These are phyloP conservation scores for Spergularia bocconei DNA, from an alignment of 148 eudicot species.

Conservation along the genomic window DNA sequence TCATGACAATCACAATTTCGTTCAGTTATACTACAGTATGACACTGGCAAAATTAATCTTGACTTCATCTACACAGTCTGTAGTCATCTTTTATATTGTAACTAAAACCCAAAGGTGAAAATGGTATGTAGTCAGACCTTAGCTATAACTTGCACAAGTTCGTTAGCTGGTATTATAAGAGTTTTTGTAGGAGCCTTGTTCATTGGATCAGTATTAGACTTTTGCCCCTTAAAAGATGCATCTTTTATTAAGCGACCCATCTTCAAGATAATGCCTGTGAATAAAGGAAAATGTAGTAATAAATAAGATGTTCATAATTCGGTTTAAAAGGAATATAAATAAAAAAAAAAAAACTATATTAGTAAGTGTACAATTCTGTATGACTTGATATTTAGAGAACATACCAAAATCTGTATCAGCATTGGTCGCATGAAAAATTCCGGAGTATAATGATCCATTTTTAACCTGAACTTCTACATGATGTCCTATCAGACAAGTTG, in stretches of 20 bases:
- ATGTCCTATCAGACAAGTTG: slow-evolving; percentile 81
- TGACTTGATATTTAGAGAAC: slow-evolving; percentile 18
- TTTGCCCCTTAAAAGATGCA: slow-evolving; percentile 52
- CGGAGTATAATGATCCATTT: slow-evolving; percentile 77
- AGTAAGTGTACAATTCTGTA: not conserved
- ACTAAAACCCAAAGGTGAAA: not conserved
- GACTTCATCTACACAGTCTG: not conserved
- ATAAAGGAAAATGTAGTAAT: slow-evolving; percentile 10
- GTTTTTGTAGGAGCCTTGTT: slow-evolving; percentile 65
- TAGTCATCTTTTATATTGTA: not conserved
- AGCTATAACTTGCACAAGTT: slow-evolving; percentile 82
- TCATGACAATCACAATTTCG: not conserved
- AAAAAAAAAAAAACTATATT: not conserved
- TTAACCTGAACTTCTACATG: slow-evolving; percentile 89
- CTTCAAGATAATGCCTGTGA: slow-evolving; percentile 74
- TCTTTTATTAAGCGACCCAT: slow-evolving; percentile 74
- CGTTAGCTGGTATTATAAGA: slow-evolving; percentile 69
- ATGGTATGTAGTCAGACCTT: slow-evolving; percentile 47
- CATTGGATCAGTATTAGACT: slow-evolving; percentile 41
- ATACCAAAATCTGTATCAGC: slow-evolving; percentile 80
- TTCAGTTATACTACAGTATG: not conserved
- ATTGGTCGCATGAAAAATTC: slow-evolving; percentile 79
- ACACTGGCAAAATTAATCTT: not conserved
- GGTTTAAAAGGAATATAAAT: not conserved
- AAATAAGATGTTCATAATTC: not conserved